A percentile compares a stretch with the other conserved stretches of the same genome.
phyloP scores from a whole-genome alignment of 257 asterid genomes.

The Nicotiana tomentosiformis region DNA sequence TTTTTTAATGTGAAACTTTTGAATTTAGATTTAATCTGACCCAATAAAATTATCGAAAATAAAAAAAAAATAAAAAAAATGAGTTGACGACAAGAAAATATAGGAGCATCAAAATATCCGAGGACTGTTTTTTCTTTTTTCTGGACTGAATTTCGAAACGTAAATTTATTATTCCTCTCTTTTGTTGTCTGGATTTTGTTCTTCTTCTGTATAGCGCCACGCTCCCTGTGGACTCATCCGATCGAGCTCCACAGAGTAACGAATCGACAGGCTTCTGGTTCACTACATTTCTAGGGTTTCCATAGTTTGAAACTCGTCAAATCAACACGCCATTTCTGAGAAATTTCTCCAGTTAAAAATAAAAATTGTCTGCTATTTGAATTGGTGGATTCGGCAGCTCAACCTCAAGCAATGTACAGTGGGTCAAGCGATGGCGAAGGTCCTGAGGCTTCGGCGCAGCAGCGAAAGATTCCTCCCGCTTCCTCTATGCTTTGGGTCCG shows the following conservation, averaged over 20 bases:
- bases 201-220: no score
- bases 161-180: background rate
- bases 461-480: conserved; percentile 77
- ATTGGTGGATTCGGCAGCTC: background rate
- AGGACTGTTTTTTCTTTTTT: background rate
- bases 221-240: no score
- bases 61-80: background rate
- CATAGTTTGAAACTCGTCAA: no score
- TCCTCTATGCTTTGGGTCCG: conserved; percentile 99
- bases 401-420: conserved; percentile 48
- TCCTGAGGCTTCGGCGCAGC: conserved; percentile 42
- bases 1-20: no score
- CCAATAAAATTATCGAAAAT: no score
- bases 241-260: no score
- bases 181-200: background rate
- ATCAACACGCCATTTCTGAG: no score
- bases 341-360: no score
- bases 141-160: background rate
- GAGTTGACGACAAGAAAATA: background rate
- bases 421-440: conserved; percentile 79
- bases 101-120: background rate
- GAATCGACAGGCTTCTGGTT: no score
- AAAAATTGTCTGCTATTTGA: no score
- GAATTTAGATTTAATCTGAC: no score
- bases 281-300: no score